Conservation (phyloP, 1,284 basidiomycete genomes). For the Xerocomus nothofagi region DNA sequence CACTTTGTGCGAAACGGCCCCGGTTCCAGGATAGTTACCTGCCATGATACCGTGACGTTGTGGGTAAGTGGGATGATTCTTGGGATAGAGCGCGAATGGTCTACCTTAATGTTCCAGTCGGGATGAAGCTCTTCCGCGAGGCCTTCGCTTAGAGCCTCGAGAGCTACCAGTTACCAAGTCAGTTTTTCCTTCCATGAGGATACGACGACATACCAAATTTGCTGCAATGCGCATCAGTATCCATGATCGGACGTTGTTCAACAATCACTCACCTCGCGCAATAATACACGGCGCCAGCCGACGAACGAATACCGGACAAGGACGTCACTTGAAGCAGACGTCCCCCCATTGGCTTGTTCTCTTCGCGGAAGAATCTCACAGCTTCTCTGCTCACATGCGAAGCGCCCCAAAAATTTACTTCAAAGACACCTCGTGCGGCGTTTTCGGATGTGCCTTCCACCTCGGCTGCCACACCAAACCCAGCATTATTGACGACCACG, state of each 20-base stretch:
- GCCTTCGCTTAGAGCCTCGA: conserved; percentile 22
- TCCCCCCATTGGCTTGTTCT: conserved; percentile 25
- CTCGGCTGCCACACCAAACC: conserved; percentile 10
- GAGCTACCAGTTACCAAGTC: conserved; percentile 12
- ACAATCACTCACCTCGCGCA: conserved; percentile 17
- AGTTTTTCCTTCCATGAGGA: conserved; percentile 9
- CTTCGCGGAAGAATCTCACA: conserved; percentile 27
- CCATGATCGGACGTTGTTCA: neutral
- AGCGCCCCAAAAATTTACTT: conserved; percentile 40
- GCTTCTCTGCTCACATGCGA: conserved; percentile 30
- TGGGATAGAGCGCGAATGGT: conserved; percentile 10
- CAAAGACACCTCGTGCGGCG: conserved; percentile 31
- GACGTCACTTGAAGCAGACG: conserved; percentile 28
- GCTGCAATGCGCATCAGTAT: conserved; percentile 5
- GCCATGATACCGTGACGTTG: neutral
- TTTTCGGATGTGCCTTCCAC: conserved; percentile 20
- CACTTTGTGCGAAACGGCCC: conserved; percentile 22
- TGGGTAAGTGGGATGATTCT: neutral
- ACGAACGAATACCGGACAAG: conserved; percentile 7
- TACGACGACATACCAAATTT: conserved; percentile 20
- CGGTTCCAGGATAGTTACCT: conserved; percentile 28
- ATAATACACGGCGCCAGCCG: conserved; percentile 12
- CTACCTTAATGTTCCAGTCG: conserved; percentile 28
- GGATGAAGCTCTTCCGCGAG: conserved; percentile 21
- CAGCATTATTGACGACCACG: conserved; percentile 47